phyloP scores from a whole-genome alignment of 2,329 filamentous ascomycete species.

The Fusarium sp. region DNA sequence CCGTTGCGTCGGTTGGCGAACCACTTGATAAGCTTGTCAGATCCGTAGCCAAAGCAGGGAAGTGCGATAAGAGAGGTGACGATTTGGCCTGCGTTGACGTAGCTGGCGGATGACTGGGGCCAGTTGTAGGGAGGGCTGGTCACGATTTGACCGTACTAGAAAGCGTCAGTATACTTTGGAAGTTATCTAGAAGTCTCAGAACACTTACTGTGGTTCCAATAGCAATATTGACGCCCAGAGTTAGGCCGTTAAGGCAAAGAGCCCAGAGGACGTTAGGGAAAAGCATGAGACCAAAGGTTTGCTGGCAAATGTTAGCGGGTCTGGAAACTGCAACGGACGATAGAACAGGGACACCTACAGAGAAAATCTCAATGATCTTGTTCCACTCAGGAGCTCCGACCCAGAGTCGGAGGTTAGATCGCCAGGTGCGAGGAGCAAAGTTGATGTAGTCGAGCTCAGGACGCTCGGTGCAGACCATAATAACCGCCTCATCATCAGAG shows the following conservation, averaged over 20 bases:
- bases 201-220: slow-evolving; percentile 33
- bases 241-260: slow-evolving; percentile 40
- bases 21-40: slow-evolving; percentile 41
- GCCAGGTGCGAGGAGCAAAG: slow-evolving; percentile 38
- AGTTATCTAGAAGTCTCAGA: no score
- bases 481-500: slow-evolving; percentile 11
- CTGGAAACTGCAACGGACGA: no score
- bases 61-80: slow-evolving; percentile 38
- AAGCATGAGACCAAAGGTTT: slow-evolving; percentile 41
- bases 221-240: slow-evolving; percentile 41
- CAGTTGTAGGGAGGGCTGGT: slow-evolving; percentile 40
- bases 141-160: slow-evolving; percentile 28
- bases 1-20: slow-evolving; percentile 40
- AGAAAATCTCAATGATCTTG: slow-evolving; percentile 29
- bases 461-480: slow-evolving; percentile 31
- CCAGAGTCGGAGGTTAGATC: slow-evolving; percentile 42
- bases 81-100: slow-evolving; percentile 43
- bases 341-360: slow-evolving; percentile 6
- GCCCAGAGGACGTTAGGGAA: slow-evolving; percentile 45
- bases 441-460: slow-evolving; percentile 41
- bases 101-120: slow-evolving; percentile 37
- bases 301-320: slow-evolving; percentile 17
- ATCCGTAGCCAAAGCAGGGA: slow-evolving; percentile 39
- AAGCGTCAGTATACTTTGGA: not conserved
- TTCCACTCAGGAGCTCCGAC: slow-evolving; percentile 37